A percentile compares a stretch with the other conserved stretches of the same genome.
Evolutionary conservation across 495 filamentous ascomycete genomes (phyloP).

Genomic region (Podospora australis): DNA sequence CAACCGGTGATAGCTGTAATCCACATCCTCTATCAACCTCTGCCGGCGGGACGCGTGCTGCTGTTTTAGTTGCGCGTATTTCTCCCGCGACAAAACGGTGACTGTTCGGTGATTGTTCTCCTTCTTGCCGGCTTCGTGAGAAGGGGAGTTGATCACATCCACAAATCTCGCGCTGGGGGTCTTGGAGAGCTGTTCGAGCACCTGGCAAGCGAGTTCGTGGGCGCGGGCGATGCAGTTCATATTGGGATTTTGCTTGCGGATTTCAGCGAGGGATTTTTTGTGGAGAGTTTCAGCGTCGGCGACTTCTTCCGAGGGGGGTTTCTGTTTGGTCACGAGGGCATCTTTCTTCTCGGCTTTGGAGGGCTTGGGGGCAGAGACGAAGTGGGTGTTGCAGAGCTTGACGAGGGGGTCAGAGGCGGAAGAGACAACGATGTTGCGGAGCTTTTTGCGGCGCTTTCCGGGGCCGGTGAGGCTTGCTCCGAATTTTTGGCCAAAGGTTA

Average conservation of each 20-base stretch:
- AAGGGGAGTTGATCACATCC: slow-evolving; percentile 1
- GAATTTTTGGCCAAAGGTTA: slow-evolving; percentile 3
- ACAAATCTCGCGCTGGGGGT: not conserved
- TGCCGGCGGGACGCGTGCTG: not conserved
- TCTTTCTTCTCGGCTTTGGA: not conserved
- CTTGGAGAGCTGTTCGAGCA: not conserved
- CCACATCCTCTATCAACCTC: not conserved
- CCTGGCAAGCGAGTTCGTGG: not conserved
- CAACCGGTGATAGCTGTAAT: not conserved
- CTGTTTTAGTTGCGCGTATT: not conserved
- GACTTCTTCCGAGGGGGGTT: slow-evolving; percentile 2
- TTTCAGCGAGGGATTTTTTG: not conserved
- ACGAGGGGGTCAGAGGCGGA: slow-evolving; percentile 3
- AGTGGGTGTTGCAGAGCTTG: no score
- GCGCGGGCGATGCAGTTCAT: not conserved
- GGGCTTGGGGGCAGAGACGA: not conserved
- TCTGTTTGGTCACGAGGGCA: slow-evolving; percentile 4
- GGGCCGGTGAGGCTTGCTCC: slow-evolving; percentile 6
- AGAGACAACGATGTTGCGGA: slow-evolving; percentile 2
- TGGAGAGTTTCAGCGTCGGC: slow-evolving; percentile 1
- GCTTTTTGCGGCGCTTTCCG: slow-evolving; percentile 9
- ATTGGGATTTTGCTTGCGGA: not conserved
- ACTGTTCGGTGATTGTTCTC: no score
- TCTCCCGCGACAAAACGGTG: not conserved
- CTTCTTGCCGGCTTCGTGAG: no score